Percentiles rank a stretch among this genome's conserved stretches.
These are phyloP conservation scores for Vachellia pachyceras DNA, from an alignment of 306 rosid genomes.

Conservation along the genomic window DNA sequence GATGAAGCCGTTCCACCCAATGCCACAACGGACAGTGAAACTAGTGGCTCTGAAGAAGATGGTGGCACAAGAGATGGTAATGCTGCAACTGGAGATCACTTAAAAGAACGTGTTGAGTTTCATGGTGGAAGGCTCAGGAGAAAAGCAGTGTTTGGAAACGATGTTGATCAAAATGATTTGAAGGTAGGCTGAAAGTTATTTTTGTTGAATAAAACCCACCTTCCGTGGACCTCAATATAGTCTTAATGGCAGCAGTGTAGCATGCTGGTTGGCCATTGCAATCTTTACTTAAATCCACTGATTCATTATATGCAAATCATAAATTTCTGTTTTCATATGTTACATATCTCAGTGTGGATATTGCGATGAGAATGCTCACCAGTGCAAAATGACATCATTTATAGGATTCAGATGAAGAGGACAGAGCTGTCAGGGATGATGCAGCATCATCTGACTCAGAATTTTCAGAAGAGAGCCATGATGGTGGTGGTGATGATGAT, in stretches of 20 bases:
- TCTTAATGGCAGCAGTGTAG: neutral
- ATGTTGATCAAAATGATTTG: slow-evolving; percentile 51
- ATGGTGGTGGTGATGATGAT: slow-evolving; percentile 62
- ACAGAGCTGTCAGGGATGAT: slow-evolving; percentile 42
- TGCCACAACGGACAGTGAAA: slow-evolving; percentile 30
- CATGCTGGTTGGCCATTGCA: slow-evolving; percentile 10
- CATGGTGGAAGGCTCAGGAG: slow-evolving; percentile 81
- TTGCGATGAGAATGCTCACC: slow-evolving; percentile 21
- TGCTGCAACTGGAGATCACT: slow-evolving; percentile 36
- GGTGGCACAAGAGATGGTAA: slow-evolving; percentile 39
- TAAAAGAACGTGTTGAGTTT: slow-evolving; percentile 76
- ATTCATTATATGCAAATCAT: neutral
- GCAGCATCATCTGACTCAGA: slow-evolving; percentile 53
- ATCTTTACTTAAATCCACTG: neutral
- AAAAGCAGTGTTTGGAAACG: slow-evolving; percentile 68
- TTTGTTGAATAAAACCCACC: slow-evolving; percentile 16
- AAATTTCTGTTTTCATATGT: slow-evolving; percentile 28
- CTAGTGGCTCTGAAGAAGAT: slow-evolving; percentile 45
- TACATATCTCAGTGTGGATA: slow-evolving; percentile 20
- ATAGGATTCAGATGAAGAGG: slow-evolving; percentile 74
- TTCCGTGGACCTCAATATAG: neutral
- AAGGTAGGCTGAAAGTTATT: slow-evolving; percentile 52
- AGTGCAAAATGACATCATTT: slow-evolving; percentile 32
- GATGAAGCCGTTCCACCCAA: slow-evolving; percentile 43
- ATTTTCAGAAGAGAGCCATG: slow-evolving; percentile 43